Evolutionary conservation across 805 yeast genomes (phyloP).

Genomic region (Grigorovia yakushimaensis): DNA sequence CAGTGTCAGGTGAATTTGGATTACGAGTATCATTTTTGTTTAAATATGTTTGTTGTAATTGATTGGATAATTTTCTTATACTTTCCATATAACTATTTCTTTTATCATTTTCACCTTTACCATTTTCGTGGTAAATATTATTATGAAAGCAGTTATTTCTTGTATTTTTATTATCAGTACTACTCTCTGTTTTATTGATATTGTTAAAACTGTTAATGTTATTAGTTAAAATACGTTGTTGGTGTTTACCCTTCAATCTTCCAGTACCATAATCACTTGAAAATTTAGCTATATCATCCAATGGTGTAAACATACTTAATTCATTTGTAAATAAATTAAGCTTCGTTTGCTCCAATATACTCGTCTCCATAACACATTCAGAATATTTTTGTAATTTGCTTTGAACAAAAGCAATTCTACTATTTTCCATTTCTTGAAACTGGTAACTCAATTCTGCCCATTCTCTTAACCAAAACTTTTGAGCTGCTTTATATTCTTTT

Average conservation of each 20-base stretch:
- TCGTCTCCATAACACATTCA: slow-evolving; percentile 18
- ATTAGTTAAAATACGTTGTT: neutral
- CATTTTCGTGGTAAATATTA: too few species aligned
- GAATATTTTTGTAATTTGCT: slow-evolving; percentile 21
- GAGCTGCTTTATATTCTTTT: slow-evolving; percentile 26
- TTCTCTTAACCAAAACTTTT: slow-evolving; percentile 25
- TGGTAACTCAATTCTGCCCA: slow-evolving; percentile 23
- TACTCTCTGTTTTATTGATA: neutral
- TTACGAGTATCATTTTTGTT: neutral
- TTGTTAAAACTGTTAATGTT: too few species aligned
- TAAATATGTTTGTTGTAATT: slow-evolving; percentile 12
- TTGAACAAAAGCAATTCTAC: slow-evolving; percentile 23
- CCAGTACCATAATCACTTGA: slow-evolving; percentile 29
- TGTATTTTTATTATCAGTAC: too few species aligned
- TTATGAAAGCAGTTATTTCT: too few species aligned
- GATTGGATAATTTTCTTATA: slow-evolving; percentile 22
- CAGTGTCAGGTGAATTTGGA: neutral
- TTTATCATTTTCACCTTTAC: neutral
- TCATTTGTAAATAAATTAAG: slow-evolving; percentile 19
- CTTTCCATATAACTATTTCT: slow-evolving; percentile 18
- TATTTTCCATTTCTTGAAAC: slow-evolving; percentile 24
- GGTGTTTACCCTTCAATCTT: slow-evolving; percentile 18
- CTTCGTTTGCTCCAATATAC: slow-evolving; percentile 21
- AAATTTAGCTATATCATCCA: slow-evolving; percentile 24
- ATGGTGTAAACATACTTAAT: slow-evolving; percentile 20